These are phyloP conservation scores for Eragrostis tef DNA, from an alignment of 202 grass and related monocot genomes.

Conservation along the genomic window DNA sequence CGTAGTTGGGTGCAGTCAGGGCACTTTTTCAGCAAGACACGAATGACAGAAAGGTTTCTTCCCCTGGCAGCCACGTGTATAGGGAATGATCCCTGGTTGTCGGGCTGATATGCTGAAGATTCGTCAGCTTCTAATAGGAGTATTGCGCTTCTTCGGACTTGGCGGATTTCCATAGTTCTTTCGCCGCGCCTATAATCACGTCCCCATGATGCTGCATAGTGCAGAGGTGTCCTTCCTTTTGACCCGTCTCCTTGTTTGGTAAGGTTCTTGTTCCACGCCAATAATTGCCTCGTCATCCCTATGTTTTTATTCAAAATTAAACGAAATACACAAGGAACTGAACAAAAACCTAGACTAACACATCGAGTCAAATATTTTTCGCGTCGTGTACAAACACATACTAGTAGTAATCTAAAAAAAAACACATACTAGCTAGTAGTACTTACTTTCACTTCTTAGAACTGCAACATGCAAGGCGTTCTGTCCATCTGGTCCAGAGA, in stretches of 20 bases:
- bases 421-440: no score
- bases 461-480: constrained; percentile 12
- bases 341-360: no score
- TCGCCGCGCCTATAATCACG: no score
- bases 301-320: no score
- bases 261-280: constrained; percentile 17
- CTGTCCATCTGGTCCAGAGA: background rate
- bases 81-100: background rate
- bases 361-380: no score
- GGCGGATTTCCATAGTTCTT: no score
- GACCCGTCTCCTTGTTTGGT: background rate
- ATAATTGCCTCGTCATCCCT: constrained; percentile 2
- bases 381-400: no score
- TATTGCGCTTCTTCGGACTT: no score
- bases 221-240: constrained; percentile 11
- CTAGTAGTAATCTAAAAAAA: no score
- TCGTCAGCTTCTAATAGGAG: background rate
- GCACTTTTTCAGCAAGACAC: background rate
- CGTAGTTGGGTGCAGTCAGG: background rate
- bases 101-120: background rate
- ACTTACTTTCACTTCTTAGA: background rate
- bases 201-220: background rate
- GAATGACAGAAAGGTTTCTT: accelerated
- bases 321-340: no score
- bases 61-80: background rate